Evolutionary conservation across 257 asterid genomes (phyloP).

Genomic region (Solanum pinnatisectum): DNA sequence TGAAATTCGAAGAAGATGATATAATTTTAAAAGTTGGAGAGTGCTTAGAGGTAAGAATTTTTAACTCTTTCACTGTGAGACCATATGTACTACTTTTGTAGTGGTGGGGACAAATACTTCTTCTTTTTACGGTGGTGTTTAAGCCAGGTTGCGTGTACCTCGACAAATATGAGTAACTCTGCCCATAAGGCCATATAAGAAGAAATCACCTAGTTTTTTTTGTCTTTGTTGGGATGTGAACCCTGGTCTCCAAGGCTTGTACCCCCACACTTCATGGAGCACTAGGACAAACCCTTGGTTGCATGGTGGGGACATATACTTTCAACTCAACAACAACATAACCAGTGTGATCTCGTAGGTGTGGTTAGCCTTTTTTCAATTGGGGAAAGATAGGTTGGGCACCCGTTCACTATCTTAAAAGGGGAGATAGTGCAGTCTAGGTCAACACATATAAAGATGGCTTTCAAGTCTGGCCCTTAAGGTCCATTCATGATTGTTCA

Average conservation of each 20-base stretch:
- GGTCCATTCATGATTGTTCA: neutral
- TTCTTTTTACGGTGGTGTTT: neutral
- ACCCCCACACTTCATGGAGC: neutral
- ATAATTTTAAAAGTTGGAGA: conserved; percentile 87
- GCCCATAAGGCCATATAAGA: neutral
- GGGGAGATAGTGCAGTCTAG: neutral
- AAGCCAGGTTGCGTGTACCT: neutral
- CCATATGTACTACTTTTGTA: neutral
- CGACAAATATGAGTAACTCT: neutral
- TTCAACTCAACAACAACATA: neutral
- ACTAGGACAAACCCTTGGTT: neutral
- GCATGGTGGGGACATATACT: neutral
- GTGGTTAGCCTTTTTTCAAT: neutral
- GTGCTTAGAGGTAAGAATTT: conserved; percentile 70
- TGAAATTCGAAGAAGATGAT: conserved; percentile 66
- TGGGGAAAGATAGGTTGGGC: neutral
- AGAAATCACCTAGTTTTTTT: neutral
- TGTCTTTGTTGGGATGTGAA: neutral
- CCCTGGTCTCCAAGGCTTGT: neutral
- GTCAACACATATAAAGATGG: neutral
- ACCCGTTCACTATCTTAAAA: neutral
- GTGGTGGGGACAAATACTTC: neutral
- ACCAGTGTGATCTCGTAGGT: neutral
- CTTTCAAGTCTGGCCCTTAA: neutral
- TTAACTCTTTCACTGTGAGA: conserved; percentile 8